Evolutionary conservation across 371 early-diverging fungal species (phyloP), one percentile per base, ranked within the genome.

Genomic region (Thermomucor indicae-seudaticae): DNA sequence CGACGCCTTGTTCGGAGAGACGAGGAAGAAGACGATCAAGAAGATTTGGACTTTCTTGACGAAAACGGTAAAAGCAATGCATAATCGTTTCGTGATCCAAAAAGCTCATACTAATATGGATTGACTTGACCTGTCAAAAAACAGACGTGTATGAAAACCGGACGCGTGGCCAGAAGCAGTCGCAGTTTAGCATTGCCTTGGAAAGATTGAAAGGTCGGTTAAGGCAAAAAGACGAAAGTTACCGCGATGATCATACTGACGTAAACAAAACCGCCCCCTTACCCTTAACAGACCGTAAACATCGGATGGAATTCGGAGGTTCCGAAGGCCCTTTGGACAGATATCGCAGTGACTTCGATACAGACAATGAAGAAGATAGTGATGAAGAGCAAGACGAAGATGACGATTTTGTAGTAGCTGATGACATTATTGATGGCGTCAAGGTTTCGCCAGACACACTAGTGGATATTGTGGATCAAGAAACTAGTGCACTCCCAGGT

Each of bases 351-450:
- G 17, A 39, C 38, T 14, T 28, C 12, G 40, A 19, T 17, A 28
- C 24, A 2, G 58, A 47, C 14, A 43, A 40, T 17, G 44, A 51
- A n/a, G 43, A 37, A 3, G 44, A 47, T 22, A 49, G 35, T 25
- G 49, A 46, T 12, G 43, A 46, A 10, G 52, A 51, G 0, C 10
- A 25, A 8, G 25, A 23, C 14, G 44, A 43, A 12, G 44, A 52
- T 35, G 44, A 45, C 0, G 49, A 43, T 7, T 58, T 58, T 30
- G 44, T 58, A 3, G 58, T 58, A 34, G 58, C 41, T 30, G 58
- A 58, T 29, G 58, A 58, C 23, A 43, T 53, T 19, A 53, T 58
- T 31, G 58, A 58, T 28, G 58, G 58, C 6, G 49, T 47, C 12
- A 47, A 53, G 22, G 30, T 58, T 11, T 29, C 16, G n/a, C 32